phyloP scores from a whole-genome alignment of 805 yeast species.

The Ogataea dorogensis region DNA sequence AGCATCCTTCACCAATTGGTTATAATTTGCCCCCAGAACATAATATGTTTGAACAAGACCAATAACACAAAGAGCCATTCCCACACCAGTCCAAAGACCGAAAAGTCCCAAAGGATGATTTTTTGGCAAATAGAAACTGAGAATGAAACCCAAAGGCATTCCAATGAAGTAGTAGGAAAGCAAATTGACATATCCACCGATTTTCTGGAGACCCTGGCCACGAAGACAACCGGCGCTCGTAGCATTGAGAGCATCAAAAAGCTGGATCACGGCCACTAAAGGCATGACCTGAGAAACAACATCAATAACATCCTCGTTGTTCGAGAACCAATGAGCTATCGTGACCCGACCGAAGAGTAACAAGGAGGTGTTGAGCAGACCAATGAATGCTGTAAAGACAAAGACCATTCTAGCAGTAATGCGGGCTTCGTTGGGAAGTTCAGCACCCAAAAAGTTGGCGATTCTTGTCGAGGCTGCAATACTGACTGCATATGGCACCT shows the following conservation, averaged over 20 bases:
- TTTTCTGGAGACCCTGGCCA: slow-evolving; percentile 58
- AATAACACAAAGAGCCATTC: slow-evolving; percentile 38
- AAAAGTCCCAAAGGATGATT: slow-evolving; percentile 36
- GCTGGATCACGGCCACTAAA: slow-evolving; percentile 38
- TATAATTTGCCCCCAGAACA: slow-evolving; percentile 48
- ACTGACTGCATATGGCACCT: slow-evolving; percentile 72
- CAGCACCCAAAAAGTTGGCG: slow-evolving; percentile 73
- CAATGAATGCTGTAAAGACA: slow-evolving; percentile 25
- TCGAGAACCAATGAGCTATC: slow-evolving; percentile 33
- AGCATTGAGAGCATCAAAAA: slow-evolving; percentile 49
- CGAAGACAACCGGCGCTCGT: slow-evolving; percentile 53
- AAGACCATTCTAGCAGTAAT: slow-evolving; percentile 30
- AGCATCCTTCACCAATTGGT: slow-evolving; percentile 49
- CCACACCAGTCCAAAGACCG: slow-evolving; percentile 39
- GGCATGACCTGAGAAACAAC: slow-evolving; percentile 30
- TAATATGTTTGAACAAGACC: slow-evolving; percentile 48
- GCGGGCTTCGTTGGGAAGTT: slow-evolving; percentile 31
- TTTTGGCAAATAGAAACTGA: slow-evolving; percentile 49
- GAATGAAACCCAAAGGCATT: slow-evolving; percentile 58
- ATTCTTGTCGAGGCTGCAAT: slow-evolving; percentile 75
- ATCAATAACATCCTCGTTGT: slow-evolving; percentile 30
- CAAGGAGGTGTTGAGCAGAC: slow-evolving; percentile 26
- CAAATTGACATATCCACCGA: slow-evolving; percentile 53
- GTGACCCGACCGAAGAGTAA: slow-evolving; percentile 25
- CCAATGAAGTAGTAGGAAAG: slow-evolving; percentile 68